phyloP scores from a whole-genome alignment of 352 stramenopile species.

The Thraustochytrium aureum region DNA sequence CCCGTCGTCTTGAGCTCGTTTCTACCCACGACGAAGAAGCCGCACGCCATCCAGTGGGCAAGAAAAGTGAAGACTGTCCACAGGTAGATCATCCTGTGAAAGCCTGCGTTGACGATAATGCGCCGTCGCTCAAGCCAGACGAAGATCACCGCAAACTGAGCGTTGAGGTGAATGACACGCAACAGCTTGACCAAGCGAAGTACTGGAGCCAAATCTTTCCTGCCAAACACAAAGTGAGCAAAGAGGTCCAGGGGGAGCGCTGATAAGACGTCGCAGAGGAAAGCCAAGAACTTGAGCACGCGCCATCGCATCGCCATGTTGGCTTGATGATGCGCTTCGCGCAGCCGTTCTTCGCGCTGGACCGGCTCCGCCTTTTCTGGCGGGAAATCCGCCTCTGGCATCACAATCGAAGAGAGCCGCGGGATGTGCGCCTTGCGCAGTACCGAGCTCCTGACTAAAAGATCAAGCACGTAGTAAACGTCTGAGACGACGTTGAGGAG shows the following conservation, averaged over 20 bases:
- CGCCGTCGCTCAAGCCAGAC: constrained; percentile 26
- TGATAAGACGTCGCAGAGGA: constrained; percentile 11
- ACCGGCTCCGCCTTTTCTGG: background rate
- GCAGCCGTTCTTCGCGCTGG: background rate
- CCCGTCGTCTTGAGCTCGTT: background rate
- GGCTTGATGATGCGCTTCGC: constrained; percentile 3
- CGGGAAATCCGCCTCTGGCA: constrained; percentile 18
- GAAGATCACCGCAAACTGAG: constrained; percentile 35
- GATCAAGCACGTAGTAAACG: background rate
- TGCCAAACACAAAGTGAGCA: background rate
- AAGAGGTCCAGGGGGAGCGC: constrained; percentile 32
- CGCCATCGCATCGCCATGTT: background rate
- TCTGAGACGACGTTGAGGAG: constrained; percentile 33
- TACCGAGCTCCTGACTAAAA: background rate
- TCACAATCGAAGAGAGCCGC: constrained; percentile 26
- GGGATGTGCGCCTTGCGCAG: background rate
- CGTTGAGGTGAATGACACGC: constrained; percentile 17
- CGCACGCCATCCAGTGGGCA: constrained; percentile 47
- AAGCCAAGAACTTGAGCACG: background rate
- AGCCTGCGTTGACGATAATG: constrained; percentile 47
- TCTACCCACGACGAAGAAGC: constrained; percentile 22
- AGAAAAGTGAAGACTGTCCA: constrained; percentile 45
- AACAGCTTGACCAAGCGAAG: constrained; percentile 14
- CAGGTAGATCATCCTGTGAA: constrained; percentile 49
- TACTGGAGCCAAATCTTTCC: background rate